Evolutionary conservation across 495 filamentous ascomycete species (phyloP).

Genomic region (Penicillium pulvis): DNA sequence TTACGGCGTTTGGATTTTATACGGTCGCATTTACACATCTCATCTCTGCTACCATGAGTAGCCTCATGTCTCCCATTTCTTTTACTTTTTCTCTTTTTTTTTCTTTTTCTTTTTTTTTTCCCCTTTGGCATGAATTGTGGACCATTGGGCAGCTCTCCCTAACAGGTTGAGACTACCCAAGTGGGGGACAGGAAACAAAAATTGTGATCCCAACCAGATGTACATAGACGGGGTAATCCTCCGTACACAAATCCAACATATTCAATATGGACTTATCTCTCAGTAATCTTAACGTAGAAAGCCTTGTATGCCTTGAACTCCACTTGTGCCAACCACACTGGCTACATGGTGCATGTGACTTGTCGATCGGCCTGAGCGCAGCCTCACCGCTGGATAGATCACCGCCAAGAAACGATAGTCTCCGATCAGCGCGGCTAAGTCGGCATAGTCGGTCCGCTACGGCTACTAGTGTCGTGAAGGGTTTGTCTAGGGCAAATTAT

Average conservation of each 20-base stretch:
- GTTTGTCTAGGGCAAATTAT: conserved; percentile 3
- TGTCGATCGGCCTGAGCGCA: conserved; percentile 21
- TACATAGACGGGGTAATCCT: conserved; percentile 10
- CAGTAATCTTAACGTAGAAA: background rate
- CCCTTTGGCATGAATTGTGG: conserved; percentile 3
- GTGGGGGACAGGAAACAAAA: conserved; percentile 1
- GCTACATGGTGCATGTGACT: conserved; percentile 25
- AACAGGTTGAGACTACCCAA: conserved; percentile 26
- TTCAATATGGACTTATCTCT: background rate
- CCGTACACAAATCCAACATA: conserved; percentile 1
- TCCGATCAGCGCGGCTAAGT: conserved; percentile 31
- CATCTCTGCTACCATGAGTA: conserved; percentile 11
- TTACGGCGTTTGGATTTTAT: conserved; percentile 6
- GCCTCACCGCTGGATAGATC: conserved; percentile 32
- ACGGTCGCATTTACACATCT: conserved; percentile 15
- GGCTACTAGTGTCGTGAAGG: conserved; percentile 3
- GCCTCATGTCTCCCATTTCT: conserved; percentile 4
- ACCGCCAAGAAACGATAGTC: conserved; percentile 21
- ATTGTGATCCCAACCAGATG: conserved; percentile 20
- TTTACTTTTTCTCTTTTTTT: conserved; percentile 12
- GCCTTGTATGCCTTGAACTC: background rate
- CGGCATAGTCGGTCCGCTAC: conserved; percentile 25
- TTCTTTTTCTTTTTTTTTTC: conserved; percentile 1
- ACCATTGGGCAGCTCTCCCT: conserved; percentile 22
- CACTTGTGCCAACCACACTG: conserved; percentile 10